Conservation (phyloP, 768 basidiomycete genomes). For the Kwoniella dejecticola region DNA sequence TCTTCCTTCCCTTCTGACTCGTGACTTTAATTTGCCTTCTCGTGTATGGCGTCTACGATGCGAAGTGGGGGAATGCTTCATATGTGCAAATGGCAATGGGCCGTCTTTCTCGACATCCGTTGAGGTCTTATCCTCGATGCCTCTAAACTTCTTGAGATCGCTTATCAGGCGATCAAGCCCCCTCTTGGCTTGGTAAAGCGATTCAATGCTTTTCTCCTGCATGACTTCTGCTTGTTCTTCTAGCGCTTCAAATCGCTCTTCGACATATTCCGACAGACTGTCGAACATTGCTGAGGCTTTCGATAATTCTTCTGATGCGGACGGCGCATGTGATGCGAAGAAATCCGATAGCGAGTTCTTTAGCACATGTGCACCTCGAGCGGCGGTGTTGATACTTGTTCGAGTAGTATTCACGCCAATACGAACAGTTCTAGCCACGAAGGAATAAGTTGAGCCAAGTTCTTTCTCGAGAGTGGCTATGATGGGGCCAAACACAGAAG, state of each 20-base stretch:
- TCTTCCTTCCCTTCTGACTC: constrained; percentile 1
- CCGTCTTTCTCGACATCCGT: constrained; percentile 17
- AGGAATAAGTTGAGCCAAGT: background rate
- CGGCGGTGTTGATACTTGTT: background rate
- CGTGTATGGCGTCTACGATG: too few relatives aligned
- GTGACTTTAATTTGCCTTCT: too few relatives aligned
- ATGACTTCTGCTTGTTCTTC: constrained; percentile 17
- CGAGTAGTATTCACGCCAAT: background rate
- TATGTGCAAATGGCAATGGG: constrained; percentile 20
- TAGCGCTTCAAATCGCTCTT: constrained; percentile 9
- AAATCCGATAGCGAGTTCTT: constrained; percentile 1
- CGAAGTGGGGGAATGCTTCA: too few relatives aligned
- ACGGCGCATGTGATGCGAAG: constrained; percentile 1
- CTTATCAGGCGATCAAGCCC: constrained; percentile 17
- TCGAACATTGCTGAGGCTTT: constrained; percentile 12
- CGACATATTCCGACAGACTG: constrained; percentile 11
- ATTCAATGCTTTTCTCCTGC: constrained; percentile 17
- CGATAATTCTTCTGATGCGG: background rate
- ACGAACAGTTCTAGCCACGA: background rate
- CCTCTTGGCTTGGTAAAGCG: constrained; percentile 16
- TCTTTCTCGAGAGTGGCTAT: too few relatives aligned
- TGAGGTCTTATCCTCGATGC: background rate
- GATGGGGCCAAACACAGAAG: too few relatives aligned
- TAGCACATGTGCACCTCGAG: constrained; percentile 1
- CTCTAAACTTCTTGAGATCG: constrained; percentile 8